Conservation (phyloP, 2,329 filamentous ascomycete genomes). For the Arthrobotrys entomopaga region DNA sequence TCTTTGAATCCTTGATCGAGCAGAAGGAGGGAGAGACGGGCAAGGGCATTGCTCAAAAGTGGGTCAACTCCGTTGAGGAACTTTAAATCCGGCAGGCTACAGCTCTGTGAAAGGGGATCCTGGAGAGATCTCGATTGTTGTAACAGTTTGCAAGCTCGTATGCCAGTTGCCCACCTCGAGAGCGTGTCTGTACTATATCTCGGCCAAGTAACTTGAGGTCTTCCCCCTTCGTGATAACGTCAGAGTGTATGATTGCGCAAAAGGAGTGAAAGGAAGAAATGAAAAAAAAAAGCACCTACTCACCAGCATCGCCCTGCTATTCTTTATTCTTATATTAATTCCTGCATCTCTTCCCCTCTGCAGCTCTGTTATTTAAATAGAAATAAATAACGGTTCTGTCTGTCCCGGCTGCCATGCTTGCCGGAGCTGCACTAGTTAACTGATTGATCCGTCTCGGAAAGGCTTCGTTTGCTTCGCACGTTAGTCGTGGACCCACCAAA, state of each 20-base stretch:
- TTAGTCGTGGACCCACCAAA: conserved; percentile 21
- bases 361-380: too few relatives aligned
- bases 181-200: conserved; percentile 1
- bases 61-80: conserved; percentile 50
- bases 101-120: conserved; percentile 36
- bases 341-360: too few relatives aligned
- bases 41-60: conserved; percentile 13
- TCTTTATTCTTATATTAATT: too few relatives aligned
- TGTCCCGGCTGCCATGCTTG: too few relatives aligned
- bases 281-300: conserved; percentile 6
- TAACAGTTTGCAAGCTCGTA: neutral
- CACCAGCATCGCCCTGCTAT: neutral
- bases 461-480: conserved; percentile 11
- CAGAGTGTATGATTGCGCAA: conserved; percentile 7
- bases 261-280: neutral
- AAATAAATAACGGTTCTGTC: too few relatives aligned
- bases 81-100: conserved; percentile 53
- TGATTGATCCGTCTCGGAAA: conserved; percentile 41
- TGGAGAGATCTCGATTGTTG: conserved; percentile 39
- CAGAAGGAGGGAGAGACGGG: neutral
- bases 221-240: conserved; percentile 2
- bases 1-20: too few relatives aligned
- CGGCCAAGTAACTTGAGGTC: conserved; percentile 9
- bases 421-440: neutral
- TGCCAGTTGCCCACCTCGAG: neutral